phyloP scores from a whole-genome alignment of 2,329 filamentous ascomycete species.

The Fusarium acutatum region DNA sequence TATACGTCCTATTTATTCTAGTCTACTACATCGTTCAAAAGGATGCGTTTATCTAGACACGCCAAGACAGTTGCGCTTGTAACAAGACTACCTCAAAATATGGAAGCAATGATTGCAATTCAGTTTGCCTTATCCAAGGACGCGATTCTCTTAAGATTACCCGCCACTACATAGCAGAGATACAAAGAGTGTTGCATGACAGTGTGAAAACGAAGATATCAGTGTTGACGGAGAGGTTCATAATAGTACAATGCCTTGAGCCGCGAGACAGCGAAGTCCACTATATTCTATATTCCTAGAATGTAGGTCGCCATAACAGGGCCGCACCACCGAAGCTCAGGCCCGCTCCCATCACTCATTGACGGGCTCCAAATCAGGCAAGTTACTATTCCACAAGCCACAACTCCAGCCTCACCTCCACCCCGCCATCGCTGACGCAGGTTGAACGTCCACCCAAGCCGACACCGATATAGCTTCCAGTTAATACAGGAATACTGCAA shows the following conservation, averaged over 20 bases:
- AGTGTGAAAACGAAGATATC: not conserved
- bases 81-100: not conserved
- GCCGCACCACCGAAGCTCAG: not conserved
- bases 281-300: not conserved
- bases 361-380: not conserved
- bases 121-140: not conserved
- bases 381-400: constrained; percentile 20
- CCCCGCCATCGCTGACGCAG: constrained; percentile 48
- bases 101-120: not conserved
- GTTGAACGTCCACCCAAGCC: constrained; percentile 27
- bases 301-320: not conserved
- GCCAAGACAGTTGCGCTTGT: not conserved
- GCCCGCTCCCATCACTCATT: not conserved
- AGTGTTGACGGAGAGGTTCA: not conserved
- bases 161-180: not conserved
- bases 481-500: not conserved
- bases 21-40: not conserved
- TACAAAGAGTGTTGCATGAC: not conserved
- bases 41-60: not conserved
- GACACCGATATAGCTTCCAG: constrained; percentile 27
- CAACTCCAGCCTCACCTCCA: constrained; percentile 40
- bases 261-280: not conserved
- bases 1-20: not conserved
- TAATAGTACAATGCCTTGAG: not conserved
- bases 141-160: no score